Base-by-base conservation (phyloP, 805 yeast genomes). In the Jamesozyma hellenica region DNA sequence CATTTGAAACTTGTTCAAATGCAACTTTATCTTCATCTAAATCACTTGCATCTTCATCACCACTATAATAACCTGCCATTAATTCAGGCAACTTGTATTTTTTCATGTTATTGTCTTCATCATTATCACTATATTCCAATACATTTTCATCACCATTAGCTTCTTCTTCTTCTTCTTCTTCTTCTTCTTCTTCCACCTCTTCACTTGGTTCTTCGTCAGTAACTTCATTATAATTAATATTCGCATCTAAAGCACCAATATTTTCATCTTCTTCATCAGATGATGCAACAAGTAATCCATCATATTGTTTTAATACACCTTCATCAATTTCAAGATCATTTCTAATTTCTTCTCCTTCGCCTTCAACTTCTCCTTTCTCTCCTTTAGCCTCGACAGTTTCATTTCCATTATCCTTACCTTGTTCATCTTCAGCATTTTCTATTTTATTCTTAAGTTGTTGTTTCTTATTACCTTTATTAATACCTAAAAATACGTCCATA, bases 61-160 rank as follows among this genome's bases (percentile, higher is more conserved):
- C 94, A 4, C 96, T 86, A 43, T 72, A 73, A 60, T 84, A 92
- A 4, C 98, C 98, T 1, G 75, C 65, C 39, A 80, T 77, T 37
- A 87, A 66, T 34, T 74, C 77, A 0, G 96, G 95, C 12, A 86
- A 67, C 14, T 64, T 59, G 38, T 53, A 43, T 36, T 63, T 52
- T 38, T 53, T 52, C 12, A 56, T 49, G 30, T 35, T 32, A 12
- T 26, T n/a, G 12, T 18, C 50, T 19, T 45, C 47, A 12, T 58
- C 66, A 48, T 68, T 70, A 38, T 67, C 68, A 42, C 70, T 76
- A 39, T 66, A 71, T n/a, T 60, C 53, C 2, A 49, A 57, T n/a
- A 50, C 60, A 8, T 49, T 53, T 14, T 6, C 26, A 45, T 51
- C 61, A 23, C 51, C 61, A 32, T 73, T 65, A 18, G 75, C 71